Evolutionary conservation across 108 stramenopile species (phyloP).

Genomic region (Tribonema minus): DNA sequence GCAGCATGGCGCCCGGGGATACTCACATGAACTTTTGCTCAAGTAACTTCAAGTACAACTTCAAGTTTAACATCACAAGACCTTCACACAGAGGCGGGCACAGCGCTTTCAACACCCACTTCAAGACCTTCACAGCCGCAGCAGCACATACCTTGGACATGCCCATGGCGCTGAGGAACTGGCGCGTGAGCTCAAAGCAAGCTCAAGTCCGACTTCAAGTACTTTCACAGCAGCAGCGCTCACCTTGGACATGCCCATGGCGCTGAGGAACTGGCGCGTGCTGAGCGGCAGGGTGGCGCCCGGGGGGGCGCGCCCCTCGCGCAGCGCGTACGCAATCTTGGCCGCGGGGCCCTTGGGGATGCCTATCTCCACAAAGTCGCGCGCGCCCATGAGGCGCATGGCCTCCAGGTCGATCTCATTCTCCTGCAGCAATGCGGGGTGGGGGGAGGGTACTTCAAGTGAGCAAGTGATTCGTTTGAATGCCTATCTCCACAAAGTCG

Average conservation of each 20-base stretch:
- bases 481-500: constrained; percentile 39
- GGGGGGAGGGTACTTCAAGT: no score
- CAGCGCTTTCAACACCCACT: no score
- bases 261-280: neutral
- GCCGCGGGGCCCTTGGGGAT: constrained; percentile 36
- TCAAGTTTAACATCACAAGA: no score
- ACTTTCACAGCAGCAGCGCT: no score
- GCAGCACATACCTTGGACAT: neutral
- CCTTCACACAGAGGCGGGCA: neutral
- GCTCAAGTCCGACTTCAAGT: no score
- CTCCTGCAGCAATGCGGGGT: no score
- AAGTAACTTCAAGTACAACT: constrained; percentile 4
- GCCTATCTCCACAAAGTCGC: constrained; percentile 36
- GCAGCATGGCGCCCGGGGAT: no score
- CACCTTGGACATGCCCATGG: neutral
- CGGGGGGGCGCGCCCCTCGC: constrained; percentile 17
- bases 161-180: neutral
- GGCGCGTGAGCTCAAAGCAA: neutral
- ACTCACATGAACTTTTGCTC: no score
- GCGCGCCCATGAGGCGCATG: constrained; percentile 35
- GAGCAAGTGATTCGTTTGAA: constrained; percentile 11
- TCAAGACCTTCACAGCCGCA: no score
- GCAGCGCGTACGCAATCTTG: constrained; percentile 26
- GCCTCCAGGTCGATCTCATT: constrained; percentile 48
- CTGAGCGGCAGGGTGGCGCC: neutral